A percentile compares a stretch with the other conserved stretches of the same genome.
Conservation (phyloP, 257 asterid genomes). For the Mitragyna speciosa region DNA sequence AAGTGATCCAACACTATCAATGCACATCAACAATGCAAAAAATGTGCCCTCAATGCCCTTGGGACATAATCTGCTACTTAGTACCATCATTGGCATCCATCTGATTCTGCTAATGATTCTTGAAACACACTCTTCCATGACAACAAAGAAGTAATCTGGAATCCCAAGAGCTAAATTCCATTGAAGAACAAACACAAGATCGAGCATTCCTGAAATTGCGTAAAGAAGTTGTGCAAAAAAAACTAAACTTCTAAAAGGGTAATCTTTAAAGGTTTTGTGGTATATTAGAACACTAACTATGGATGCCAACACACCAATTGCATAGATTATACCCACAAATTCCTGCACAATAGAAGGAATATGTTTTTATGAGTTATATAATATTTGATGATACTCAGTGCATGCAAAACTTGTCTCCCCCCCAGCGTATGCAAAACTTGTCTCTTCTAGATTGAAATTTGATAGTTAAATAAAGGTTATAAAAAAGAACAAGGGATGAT, state of each 20-base stretch:
- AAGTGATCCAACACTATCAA: conserved; percentile 57
- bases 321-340: conserved; percentile 63
- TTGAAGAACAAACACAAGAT: conserved; percentile 50
- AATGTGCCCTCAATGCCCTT: conserved; percentile 72
- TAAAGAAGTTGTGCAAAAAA: conserved; percentile 56
- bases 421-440: no score
- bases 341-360: conserved; percentile 38
- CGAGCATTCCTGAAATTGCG: conserved; percentile 55
- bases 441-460: no score
- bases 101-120: conserved; percentile 44
- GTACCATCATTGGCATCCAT: conserved; percentile 78
- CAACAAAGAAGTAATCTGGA: conserved; percentile 58
- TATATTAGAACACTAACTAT: conserved; percentile 66
- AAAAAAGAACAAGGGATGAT: no score
- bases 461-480: no score
- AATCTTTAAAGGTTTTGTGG: conserved; percentile 62
- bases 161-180: conserved; percentile 59
- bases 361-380: background rate
- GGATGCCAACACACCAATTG: conserved; percentile 69
- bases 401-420: background rate
- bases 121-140: conserved; percentile 49
- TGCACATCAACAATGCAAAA: conserved; percentile 67
- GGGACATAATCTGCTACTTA: conserved; percentile 64
- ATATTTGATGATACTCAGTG: background rate
- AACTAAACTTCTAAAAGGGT: conserved; percentile 49